Conservation (phyloP, 192 early-diverging fungal species). For the Phlyctochytrium arcticum region DNA sequence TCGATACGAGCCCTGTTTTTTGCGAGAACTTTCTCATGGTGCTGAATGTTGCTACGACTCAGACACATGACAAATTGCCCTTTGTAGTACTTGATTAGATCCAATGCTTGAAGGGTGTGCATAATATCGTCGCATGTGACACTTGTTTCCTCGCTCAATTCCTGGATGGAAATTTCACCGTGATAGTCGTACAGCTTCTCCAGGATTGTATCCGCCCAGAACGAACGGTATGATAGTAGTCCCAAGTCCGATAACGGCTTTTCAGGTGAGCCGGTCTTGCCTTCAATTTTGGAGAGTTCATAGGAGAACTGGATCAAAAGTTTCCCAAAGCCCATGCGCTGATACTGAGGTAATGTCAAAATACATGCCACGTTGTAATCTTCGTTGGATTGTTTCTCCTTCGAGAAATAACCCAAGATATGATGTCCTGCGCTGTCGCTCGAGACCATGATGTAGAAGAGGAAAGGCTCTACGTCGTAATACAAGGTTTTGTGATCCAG, state of each 20-base stretch:
- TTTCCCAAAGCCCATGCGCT: slow-evolving; percentile 93
- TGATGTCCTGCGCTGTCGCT: slow-evolving; percentile 83
- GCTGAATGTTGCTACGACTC: slow-evolving; percentile 78
- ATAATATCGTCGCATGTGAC: slow-evolving; percentile 89
- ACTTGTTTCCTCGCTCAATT: slow-evolving; percentile 78
- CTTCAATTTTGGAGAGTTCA: slow-evolving; percentile 91
- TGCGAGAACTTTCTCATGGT: slow-evolving; percentile 69
- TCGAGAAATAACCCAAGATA: slow-evolving; percentile 97
- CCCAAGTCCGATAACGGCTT: slow-evolving; percentile 98
- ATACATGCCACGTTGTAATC: slow-evolving; percentile 99
- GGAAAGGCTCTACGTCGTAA: slow-evolving; percentile 97
- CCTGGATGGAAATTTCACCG: slow-evolving; percentile 84
- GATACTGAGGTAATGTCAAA: slow-evolving; percentile 94
- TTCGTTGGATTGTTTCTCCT: slow-evolving; percentile 95
- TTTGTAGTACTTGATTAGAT: slow-evolving; percentile 86
- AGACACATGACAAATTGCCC: slow-evolving; percentile 87
- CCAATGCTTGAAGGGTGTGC: slow-evolving; percentile 84
- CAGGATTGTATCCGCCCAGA: slow-evolving; percentile 90
- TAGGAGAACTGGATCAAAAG: slow-evolving; percentile 96
- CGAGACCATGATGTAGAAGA: slow-evolving; percentile 94
- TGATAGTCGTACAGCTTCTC: slow-evolving; percentile 63
- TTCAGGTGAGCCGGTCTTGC: slow-evolving; percentile 91
- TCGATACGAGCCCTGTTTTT: slow-evolving; percentile 81
- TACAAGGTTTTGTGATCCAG: slow-evolving; percentile 99
- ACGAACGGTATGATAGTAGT: slow-evolving; percentile 88